Percentiles rank a stretch among this genome's conserved stretches.
Conservation (phyloP, 345 rosid species). For the Arabis hirsuta region DNA sequence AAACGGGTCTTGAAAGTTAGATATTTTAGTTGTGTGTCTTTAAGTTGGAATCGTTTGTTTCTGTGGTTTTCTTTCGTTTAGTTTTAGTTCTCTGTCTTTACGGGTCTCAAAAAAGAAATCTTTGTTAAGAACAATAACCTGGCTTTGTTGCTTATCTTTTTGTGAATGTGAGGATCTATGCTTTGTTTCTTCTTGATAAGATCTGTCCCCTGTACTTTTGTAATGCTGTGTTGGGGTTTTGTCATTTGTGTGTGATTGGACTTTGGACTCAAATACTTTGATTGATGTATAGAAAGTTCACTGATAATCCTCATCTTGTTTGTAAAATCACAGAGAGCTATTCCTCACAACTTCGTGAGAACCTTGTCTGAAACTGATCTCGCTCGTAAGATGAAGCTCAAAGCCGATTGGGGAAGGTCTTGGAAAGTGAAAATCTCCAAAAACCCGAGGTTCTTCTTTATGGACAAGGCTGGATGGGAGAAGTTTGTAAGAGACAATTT, state of each 20-base stretch:
- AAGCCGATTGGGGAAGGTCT: neutral
- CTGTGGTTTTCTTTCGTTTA: no score
- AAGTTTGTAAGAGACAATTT: conserved; percentile 12
- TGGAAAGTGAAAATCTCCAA: conserved; percentile 12
- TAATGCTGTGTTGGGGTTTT: neutral
- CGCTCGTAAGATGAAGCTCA: neutral
- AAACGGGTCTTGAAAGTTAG: neutral
- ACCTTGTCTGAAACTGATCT: neutral
- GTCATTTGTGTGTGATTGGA: no score
- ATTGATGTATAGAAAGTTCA: no score
- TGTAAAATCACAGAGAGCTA: conserved; percentile 2
- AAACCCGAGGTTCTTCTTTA: neutral
- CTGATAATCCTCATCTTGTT: neutral
- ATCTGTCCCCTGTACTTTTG: neutral
- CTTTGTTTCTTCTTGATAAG: conserved; percentile 7
- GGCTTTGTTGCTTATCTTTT: neutral
- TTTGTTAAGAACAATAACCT: neutral
- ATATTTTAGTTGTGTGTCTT: neutral
- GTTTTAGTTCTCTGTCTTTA: neutral
- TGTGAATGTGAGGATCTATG: conserved; percentile 1
- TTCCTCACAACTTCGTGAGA: conserved; percentile 9
- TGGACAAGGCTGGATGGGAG: conserved; percentile 15
- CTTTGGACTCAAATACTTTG: no score
- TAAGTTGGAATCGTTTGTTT: neutral
- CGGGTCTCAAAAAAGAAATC: neutral